Evolutionary conservation across 2,329 filamentous ascomycete genomes (phyloP), one percentile per base, ranked within the genome.

Genomic region (Epicoccum nigrum): DNA sequence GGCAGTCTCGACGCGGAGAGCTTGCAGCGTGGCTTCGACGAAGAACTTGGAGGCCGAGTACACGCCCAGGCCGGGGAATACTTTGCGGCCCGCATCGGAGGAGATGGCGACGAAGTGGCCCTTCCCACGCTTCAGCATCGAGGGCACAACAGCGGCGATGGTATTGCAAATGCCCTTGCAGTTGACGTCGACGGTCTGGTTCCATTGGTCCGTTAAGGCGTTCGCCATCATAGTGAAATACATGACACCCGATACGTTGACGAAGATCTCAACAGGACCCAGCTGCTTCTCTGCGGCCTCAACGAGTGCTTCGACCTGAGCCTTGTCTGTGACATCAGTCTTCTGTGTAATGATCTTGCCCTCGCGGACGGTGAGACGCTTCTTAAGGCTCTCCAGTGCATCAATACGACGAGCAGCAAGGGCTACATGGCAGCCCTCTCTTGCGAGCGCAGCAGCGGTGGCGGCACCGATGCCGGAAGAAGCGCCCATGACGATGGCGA

Each of bases 171-270:
- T 80, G 30, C 89, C 89, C 74, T 92, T 92, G 84, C 89, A 92
- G 77, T 93, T 93, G 60, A 93, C 88, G 63, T 92, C 89, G 33
- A 93, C 88, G 0, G 89, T 92, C 51, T 83, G 86, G 57, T 92
- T 86, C 89, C 89, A 93, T 63, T 93, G 86, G 4, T 89, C 87
- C 0, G 79, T 83, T 57, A 88, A 82, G 13, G 78, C 81, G 68
- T 92, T 92, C 49, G 86, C 84, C 89, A 93, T 92, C 85, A 92
- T 86, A 46, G 89, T 92, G 74, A 86, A 93, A 76, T 93, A 93
- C 89, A 93, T 93, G 68, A 93, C 89, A 28, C 89, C 89, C 0
- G 89, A 90, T 65, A 88, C 90, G 32, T 85, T 85, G 41, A 93
- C 84, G n/a, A 93, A 81, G 43, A 92, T 89, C 68, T 93, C 89